Conservation (phyloP, 1,139 yeast species). For the Neolecta irregularis region DNA sequence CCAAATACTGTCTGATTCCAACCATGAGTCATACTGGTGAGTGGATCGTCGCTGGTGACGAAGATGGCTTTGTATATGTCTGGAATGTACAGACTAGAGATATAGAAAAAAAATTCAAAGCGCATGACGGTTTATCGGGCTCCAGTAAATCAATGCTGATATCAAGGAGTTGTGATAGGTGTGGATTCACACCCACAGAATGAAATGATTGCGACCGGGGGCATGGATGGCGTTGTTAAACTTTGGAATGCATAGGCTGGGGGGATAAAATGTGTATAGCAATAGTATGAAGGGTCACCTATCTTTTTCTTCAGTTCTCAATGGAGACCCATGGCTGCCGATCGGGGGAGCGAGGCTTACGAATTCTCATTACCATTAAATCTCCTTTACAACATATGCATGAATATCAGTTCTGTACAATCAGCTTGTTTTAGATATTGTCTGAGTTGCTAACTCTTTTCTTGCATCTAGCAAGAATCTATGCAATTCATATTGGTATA, state of each 20-base stretch:
- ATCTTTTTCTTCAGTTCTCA: too few relatives aligned
- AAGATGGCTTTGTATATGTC: constrained; percentile 39
- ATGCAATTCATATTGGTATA: too few relatives aligned
- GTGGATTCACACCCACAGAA: constrained; percentile 23
- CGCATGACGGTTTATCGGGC: constrained; percentile 17
- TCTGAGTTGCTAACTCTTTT: too few relatives aligned
- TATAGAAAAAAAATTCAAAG: constrained; percentile 29
- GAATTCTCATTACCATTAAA: too few relatives aligned
- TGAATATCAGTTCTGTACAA: too few relatives aligned
- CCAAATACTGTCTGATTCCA: constrained; percentile 15
- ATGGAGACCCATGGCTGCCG: too few relatives aligned
- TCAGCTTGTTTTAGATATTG: too few relatives aligned
- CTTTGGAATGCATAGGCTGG: constrained; percentile 26
- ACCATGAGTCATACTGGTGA: constrained; percentile 12
- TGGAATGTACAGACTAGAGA: constrained; percentile 66
- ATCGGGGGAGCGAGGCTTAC: too few relatives aligned
- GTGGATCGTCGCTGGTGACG: constrained; percentile 52
- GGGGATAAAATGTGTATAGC: too few relatives aligned
- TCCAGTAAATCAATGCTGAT: neutral
- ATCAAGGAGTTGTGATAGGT: constrained; percentile 26
- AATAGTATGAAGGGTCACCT: too few relatives aligned
- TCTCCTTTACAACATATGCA: too few relatives aligned
- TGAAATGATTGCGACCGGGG: constrained; percentile 29
- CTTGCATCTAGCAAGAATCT: too few relatives aligned
- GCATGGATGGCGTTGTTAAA: constrained; percentile 29